Evolutionary conservation across 1,139 yeast genomes (phyloP), one percentile per base, ranked within the genome.

Genomic region (Hansenula lynferdii): DNA sequence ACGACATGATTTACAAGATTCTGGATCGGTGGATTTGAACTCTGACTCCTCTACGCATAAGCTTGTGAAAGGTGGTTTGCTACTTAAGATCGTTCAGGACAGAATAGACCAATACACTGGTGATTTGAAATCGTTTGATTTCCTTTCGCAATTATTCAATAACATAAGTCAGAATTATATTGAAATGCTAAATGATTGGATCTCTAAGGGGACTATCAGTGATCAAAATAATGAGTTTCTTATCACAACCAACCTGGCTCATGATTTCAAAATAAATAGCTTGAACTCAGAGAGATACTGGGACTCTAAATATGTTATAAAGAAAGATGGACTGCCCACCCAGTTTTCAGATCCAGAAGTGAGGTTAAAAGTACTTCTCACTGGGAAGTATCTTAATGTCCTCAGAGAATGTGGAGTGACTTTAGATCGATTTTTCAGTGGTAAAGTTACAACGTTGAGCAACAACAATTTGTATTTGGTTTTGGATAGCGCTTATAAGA

Each of bases 161-260:
- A 69, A 69, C 12, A 75, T 89, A 1, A 79, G 95, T 31, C 57
- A 51, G 23, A 80, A 80, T 30, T 92, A 87, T 54, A 67, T 87
- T 19, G 51, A 50, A 2, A 84, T 85, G 79, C 66, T 94, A 16
- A 81, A 84, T 48, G 60, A 66, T 22, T 94, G 98, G 98, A 67
- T 92, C 18, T 70, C 73, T 12, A 67, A 72, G 39, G 99, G 99
- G 0, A 67, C 69, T 5, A 69, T 92, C 9, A 72, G 75, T 45
- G 98, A 94, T 52, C 89, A 87, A 0, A 79, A 77, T 52, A 80
- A 81, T 34, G 99, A 94, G 58, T 94, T 94, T 56, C 63, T 90
- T 56, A 76, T 92, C 11, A 72, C 78, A 10, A 59, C 64, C 31
- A 61, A 45, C 25, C 55, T 47, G 30, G 54, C 40, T 30, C 51